Evolutionary conservation across 306 rosid genomes (phyloP), one percentile per base, ranked within the genome.

Genomic region (Cyamopsis tetragonoloba): DNA sequence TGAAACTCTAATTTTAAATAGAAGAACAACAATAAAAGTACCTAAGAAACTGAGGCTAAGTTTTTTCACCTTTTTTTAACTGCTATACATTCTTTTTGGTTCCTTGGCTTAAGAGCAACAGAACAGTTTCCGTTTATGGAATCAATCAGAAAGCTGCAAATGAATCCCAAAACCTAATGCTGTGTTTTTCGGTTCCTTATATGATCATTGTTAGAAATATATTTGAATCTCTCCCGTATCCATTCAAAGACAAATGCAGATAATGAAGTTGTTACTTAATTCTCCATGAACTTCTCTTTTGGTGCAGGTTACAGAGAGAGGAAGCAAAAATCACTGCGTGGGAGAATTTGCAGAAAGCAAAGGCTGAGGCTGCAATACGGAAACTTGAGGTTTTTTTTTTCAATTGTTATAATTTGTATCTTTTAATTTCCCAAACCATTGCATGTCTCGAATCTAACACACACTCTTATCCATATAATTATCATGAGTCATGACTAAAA

Each of bases 341-440:
- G 96, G 96, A 89, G 75, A 89, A 85, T 77, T 80, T 83, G 75
- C 96, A 89, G 81, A 83, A 76, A 54, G 96, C 95, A 50, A 85
- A 85, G 74, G 95, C 96, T 8, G 95, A 89, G 81, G 89, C 89
- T 13, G 82, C 82, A 13, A 77, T 87, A 1, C 75, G 86, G 44
- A 80, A 83, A 80, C 95, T 89, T 4, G 95, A 87, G 96, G 95
- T 89, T 15, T 6, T 19, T 20, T 38, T 12, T n/a, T 7, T 4
- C 12, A 7, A 1, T 7, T 35, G 2, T 35, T 48, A 39, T 6
- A 30, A n/a, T 34, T 32, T 70, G 15, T 6, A 56, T 15, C 38
- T 31, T 6, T 0, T n/a, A 15, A 13, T 56, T 44, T 65, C 50
- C 18, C 20, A 19, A 11, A 10, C 8, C 27, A 51, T 39, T n/a